Evolutionary conservation across 805 yeast species (phyloP), one percentile per base, ranked within the genome.

Genomic region (Candida patagonica): DNA sequence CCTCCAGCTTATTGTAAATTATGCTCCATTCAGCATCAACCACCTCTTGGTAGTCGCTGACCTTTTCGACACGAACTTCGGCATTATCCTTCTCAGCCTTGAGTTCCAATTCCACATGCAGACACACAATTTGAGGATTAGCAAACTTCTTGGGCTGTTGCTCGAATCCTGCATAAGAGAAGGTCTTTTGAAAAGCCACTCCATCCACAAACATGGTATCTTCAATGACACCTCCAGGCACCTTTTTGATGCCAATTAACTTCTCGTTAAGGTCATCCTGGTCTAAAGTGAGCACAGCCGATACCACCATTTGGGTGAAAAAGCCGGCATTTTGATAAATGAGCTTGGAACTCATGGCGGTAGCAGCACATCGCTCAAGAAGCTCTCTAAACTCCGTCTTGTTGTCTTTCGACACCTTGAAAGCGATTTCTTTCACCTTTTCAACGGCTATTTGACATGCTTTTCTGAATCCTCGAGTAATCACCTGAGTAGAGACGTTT

Each of bases 21-120:
- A 92, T 82, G 60, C 84, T 76, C 97, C 98, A 92, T 64, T 92
- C 98, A n/a, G 98, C 98, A 63, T 92, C 97, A 15, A 92, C 98
- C 42, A 92, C 81, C 25, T 80, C 86, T 67, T 92, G 98, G 64
- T 92, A 92, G 54, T 89, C 96, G 43, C 76, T 73, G 41, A 92
- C 96, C 60, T 87, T 81, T 54, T 85, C 94, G 37, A 92, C 92
- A 51, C 98, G 76, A 25, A 92, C 97, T 68, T 92, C 98, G 7
- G 98, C 98, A 59, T 92, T 92, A 62, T 92, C 98, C 68, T 87
- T 89, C 67, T 92, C 98, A 1, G 97, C 97, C 66, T 92, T 92
- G 57, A 92, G 75, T 67, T 92, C 98, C 51, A 92, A 72, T 61
- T 92, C 98, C 30, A 92, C 88, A 57, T 92, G 92, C 56, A 92